Percentiles rank a stretch among this genome's conserved stretches.
These are phyloP conservation scores for Termitomyces sp. DNA, from an alignment of 768 basidiomycete genomes.

Conservation along the genomic window DNA sequence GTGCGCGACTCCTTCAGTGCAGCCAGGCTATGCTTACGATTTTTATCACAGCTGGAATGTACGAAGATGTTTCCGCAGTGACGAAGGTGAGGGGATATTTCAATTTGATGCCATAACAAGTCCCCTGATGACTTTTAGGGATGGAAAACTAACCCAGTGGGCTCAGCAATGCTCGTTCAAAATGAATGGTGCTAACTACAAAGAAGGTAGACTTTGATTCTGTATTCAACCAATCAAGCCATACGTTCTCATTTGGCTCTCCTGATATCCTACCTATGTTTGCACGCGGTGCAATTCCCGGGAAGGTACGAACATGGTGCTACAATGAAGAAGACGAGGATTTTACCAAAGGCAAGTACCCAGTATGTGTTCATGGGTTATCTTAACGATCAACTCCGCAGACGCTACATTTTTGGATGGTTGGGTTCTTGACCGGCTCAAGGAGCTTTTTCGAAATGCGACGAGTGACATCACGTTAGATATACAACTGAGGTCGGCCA, in stretches of 20 bases:
- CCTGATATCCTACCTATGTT: constrained; percentile 92
- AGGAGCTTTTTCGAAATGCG: constrained; percentile 55
- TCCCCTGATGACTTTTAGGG: constrained; percentile 38
- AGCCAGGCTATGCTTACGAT: background rate
- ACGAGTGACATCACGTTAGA: constrained; percentile 45
- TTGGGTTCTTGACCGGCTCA: constrained; percentile 76
- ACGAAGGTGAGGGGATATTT: constrained; percentile 52
- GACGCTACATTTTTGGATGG: constrained; percentile 41
- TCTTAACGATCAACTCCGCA: background rate
- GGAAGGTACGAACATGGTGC: constrained; percentile 68
- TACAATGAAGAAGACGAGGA: constrained; percentile 79
- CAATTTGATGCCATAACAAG: background rate
- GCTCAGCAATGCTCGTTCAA: constrained; percentile 5
- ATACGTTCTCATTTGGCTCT: constrained; percentile 80
- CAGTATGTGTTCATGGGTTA: background rate
- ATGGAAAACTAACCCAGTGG: constrained; percentile 82
- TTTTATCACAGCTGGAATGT: constrained; percentile 64
- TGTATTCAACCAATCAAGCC: constrained; percentile 75
- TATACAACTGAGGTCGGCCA: constrained; percentile 44
- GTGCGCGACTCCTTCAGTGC: constrained; percentile 23
- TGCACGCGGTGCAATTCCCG: constrained; percentile 60
- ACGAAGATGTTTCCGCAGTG: constrained; percentile 85
- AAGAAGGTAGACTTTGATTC: constrained; percentile 74
- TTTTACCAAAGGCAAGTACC: constrained; percentile 67
- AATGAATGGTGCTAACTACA: constrained; percentile 13